Percentiles rank a stretch among this genome's conserved stretches.
These are phyloP conservation scores for Neurospora discreta DNA, from an alignment of 495 filamentous ascomycete species.

Conservation along the genomic window DNA sequence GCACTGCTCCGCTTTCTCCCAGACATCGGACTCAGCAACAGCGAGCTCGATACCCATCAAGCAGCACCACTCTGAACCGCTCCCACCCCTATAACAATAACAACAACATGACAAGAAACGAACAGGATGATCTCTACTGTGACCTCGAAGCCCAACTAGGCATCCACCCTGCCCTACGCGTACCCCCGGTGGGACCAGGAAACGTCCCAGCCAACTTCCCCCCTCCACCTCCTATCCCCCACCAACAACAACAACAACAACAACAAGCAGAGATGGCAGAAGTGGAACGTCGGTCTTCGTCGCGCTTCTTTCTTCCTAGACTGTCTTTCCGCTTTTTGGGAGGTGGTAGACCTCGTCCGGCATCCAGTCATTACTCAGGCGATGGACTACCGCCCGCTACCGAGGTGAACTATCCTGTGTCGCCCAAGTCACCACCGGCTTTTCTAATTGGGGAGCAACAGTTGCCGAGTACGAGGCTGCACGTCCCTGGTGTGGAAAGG, in stretches of 20 bases:
- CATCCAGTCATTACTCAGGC: slow-evolving; percentile 17
- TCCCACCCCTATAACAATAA: not conserved
- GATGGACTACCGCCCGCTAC: slow-evolving; percentile 17
- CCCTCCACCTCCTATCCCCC: not conserved
- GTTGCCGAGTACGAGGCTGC: slow-evolving; percentile 28
- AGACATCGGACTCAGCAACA: not conserved
- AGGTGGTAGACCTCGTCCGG: slow-evolving; percentile 8
- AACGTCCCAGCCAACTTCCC: not conserved
- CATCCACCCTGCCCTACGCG: not conserved
- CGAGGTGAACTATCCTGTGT: slow-evolving; percentile 15
- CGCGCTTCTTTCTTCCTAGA: slow-evolving; percentile 20
- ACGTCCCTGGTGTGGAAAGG: slow-evolving; percentile 28
- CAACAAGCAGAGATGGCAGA: not conserved
- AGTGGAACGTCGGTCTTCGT: not conserved
- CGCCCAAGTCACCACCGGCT: slow-evolving; percentile 32
- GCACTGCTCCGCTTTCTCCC: slow-evolving; percentile 9
- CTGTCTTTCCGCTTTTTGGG: slow-evolving; percentile 23
- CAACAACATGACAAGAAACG: not conserved
- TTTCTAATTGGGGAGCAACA: slow-evolving; percentile 23
- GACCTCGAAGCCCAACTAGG: slow-evolving; percentile 15
- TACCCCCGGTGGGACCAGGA: not conserved
- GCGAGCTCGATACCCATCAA: not conserved
- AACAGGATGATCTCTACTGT: not conserved
- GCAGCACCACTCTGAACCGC: not conserved
- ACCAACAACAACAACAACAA: too few species aligned